These are phyloP conservation scores for Aspergillus quadrilineatus DNA, from an alignment of 2,329 filamentous ascomycete genomes.

Conservation along the genomic window DNA sequence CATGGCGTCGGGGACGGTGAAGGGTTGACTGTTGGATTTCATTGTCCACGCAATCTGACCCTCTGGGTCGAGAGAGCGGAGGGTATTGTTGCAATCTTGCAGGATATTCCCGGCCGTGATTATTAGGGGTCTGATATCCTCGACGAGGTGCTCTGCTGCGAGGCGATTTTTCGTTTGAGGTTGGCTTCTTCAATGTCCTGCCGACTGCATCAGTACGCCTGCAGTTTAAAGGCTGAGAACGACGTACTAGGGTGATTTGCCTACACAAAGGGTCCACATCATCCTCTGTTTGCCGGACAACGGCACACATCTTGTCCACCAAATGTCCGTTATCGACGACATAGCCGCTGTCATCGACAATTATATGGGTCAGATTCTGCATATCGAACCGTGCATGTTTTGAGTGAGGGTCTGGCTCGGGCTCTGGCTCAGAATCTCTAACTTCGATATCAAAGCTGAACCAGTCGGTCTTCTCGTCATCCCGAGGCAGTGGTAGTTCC, in stretches of 20 bases:
- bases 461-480: neutral
- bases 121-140: conserved; percentile 52
- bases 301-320: neutral
- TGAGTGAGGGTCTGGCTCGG: neutral
- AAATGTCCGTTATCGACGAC: neutral
- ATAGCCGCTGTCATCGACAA: neutral
- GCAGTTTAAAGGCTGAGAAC: neutral
- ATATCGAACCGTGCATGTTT: neutral
- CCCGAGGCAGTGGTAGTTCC: neutral
- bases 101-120: conserved; percentile 67
- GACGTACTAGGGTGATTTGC: neutral
- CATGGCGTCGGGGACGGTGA: conserved; percentile 62
- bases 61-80: conserved; percentile 85
- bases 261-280: neutral
- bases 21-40: neutral
- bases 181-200: conserved; percentile 77
- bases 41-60: conserved; percentile 73
- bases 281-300: neutral
- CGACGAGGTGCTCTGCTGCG: conserved; percentile 84
- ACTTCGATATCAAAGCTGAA: too few species aligned
- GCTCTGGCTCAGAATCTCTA: neutral
- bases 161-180: conserved; percentile 77
- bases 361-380: neutral
- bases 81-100: conserved; percentile 81
- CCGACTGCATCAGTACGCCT: neutral